Evolutionary conservation across 176 grass and related monocot species (phyloP), one percentile per base, ranked within the genome.

Genomic region (Secale cereale): DNA sequence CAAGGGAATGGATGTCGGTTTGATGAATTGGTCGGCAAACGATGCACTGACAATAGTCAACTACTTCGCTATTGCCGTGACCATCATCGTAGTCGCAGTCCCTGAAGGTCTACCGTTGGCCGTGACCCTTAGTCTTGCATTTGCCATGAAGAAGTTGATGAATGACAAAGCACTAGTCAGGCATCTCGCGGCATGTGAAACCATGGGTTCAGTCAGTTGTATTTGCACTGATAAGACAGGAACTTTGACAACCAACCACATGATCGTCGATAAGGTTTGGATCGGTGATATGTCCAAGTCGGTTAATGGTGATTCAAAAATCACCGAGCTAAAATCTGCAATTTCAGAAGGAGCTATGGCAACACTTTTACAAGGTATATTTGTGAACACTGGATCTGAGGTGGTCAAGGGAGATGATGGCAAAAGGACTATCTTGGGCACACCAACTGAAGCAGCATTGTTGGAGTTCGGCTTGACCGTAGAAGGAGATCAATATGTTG

Each of bases 91-190:
- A 8, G 93, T 98, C 9, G 93, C 93, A 77, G 93, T 98, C 12
- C 95, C 95, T 27, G 95, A 98, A 81, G 95, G 95, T 75, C 82
- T 98, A 59, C 95, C 92, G 26, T 78, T 97, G 84, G 95, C 95
- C 17, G 95, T 98, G 23, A 94, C 95, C 43, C 85, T 98, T 56
- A 98, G 93, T 80, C 95, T 98, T 40, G 95, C 95, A 15, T 95
- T 95, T 89, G 95, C 95, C n/a, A 98, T 98, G 95, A 93, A 95
- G 81, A 98, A 98, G 60, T 67, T 98, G 80, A 98, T 98, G 93
- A 59, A 89, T 86, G 87, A 91, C 19, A 95, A 93, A 79, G 95
- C 93, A 63, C 85, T 98, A 68, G 91, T 98, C 33, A 92, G 95
- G 31, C 93, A 91, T 90, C 83, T 95, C 10, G 90, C 95, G 29